phyloP scores from a whole-genome alignment of 2,329 filamentous ascomycete genomes.

The Hypoxylon sp. region DNA sequence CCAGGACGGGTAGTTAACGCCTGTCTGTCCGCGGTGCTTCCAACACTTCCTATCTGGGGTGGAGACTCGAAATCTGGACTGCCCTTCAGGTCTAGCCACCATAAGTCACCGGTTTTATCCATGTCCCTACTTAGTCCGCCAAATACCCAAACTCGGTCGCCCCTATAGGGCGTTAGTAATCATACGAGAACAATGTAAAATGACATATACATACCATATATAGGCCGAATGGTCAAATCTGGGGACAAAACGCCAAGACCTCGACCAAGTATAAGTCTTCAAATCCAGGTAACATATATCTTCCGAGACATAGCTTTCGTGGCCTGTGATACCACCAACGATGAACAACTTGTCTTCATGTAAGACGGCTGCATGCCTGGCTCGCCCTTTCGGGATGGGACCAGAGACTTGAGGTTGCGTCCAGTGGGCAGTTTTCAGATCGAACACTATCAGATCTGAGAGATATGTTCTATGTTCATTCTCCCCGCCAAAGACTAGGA shows the following conservation, averaged over 20 bases:
- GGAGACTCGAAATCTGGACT: slow-evolving; percentile 84
- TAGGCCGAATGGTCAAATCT: slow-evolving; percentile 96
- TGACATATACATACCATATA: slow-evolving; percentile 71
- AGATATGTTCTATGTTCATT: slow-evolving; percentile 97
- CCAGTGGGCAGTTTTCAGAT: slow-evolving; percentile 95
- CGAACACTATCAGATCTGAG: slow-evolving; percentile 95
- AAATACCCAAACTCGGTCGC: slow-evolving; percentile 94
- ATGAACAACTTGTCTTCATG: slow-evolving; percentile 98
- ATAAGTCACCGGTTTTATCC: slow-evolving; percentile 95
- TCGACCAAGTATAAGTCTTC: slow-evolving; percentile 98
- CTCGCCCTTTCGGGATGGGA: slow-evolving; percentile 87
- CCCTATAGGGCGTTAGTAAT: slow-evolving; percentile 54
- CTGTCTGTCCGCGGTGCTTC: slow-evolving; percentile 61
- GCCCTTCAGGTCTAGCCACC: slow-evolving; percentile 96
- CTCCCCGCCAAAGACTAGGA: slow-evolving; percentile 97
- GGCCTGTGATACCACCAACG: slow-evolving; percentile 93
- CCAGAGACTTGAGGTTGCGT: slow-evolving; percentile 90
- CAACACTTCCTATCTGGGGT: slow-evolving; percentile 64
- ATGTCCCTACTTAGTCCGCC: slow-evolving; percentile 95
- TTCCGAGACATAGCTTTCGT: slow-evolving; percentile 91
- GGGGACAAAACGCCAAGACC: slow-evolving; percentile 93
- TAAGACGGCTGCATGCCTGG: slow-evolving; percentile 91
- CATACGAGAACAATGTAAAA: neutral
- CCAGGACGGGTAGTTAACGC: slow-evolving; percentile 57
- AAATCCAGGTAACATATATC: slow-evolving; percentile 97